These are phyloP conservation scores for Ustilaginoidea virens DNA, from an alignment of 2,329 filamentous ascomycete genomes.

Conservation along the genomic window DNA sequence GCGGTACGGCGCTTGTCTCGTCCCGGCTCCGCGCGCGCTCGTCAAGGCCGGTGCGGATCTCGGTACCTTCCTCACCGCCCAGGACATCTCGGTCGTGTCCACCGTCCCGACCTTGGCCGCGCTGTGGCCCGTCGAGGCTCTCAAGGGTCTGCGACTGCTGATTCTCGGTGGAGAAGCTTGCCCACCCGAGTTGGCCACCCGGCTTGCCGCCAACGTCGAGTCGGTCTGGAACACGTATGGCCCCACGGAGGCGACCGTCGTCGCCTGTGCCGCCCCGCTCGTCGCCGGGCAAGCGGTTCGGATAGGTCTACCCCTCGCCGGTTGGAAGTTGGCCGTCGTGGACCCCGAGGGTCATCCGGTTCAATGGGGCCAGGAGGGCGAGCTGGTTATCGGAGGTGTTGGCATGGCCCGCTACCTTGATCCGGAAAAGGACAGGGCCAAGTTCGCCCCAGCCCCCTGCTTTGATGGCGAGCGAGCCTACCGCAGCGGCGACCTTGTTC, in stretches of 20 bases:
- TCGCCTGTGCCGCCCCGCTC: conserved; percentile 9
- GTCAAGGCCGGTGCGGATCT: conserved; percentile 10
- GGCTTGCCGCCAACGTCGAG: conserved; percentile 7
- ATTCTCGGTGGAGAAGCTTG: conserved; percentile 12
- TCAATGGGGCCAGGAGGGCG: conserved; percentile 14
- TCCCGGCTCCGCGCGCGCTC: conserved; percentile 9
- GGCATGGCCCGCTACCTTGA: conserved; percentile 11
- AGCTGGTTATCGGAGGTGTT: conserved; percentile 11
- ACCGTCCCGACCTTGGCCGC: conserved; percentile 10
- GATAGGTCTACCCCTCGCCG: conserved; percentile 10
- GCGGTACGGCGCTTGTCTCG: conserved; percentile 10
- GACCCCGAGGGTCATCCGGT: conserved; percentile 28
- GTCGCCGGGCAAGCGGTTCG: conserved; percentile 7
- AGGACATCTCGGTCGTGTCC: conserved; percentile 10
- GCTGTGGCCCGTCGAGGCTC: conserved; percentile 9
- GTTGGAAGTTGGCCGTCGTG: conserved; percentile 11
- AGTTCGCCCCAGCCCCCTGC: conserved; percentile 8
- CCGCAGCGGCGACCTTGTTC: conserved; percentile 12
- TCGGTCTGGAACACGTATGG: conserved; percentile 12
- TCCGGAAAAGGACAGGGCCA: conserved; percentile 7
- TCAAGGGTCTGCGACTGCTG: conserved; percentile 8
- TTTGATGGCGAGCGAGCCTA: conserved; percentile 10
- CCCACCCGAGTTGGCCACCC: conserved; percentile 7
- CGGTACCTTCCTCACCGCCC: conserved; percentile 7
- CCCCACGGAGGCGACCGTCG: conserved; percentile 11